Evolutionary conservation across 352 stramenopile species (phyloP), one percentile per base, ranked within the genome.

Genomic region (Globisporangium canariense): DNA sequence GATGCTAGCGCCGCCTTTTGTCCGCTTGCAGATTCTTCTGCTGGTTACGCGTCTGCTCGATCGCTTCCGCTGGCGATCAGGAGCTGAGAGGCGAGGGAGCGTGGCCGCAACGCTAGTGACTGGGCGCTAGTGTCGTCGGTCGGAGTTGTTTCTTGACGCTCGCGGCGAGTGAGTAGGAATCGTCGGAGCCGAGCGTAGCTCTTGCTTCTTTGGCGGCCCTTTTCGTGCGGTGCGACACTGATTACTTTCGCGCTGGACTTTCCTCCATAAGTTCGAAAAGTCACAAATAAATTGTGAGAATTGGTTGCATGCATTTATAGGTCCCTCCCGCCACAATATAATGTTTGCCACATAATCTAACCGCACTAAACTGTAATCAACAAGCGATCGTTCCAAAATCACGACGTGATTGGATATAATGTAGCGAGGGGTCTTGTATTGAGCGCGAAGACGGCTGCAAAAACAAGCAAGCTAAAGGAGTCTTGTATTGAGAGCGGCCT

Each of bases 401-500:
- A 28, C 25, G 25, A 28, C 25, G 25, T 28, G 25, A 28, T 28
- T 28, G 25, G 25, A 28, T 28, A 28, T 28, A 28, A 28, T 28
- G 25, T 28, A 28, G 2, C 25, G 25, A 28, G 25, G 25, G 25
- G 25, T 28, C 25, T 28, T 28, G 25, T 28, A 28, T 28, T 22
- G 28, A 77, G 79, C 77, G n/a, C 20, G 0, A 4, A 7, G 4
- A 2, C 20, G 53, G 72, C 71, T 60, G 66, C 72, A 79, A 80
- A 82, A 82, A 82, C 70, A 80, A 54, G 73, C 14, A 40, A 40
- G 9, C 22, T 2, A 61, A 14, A 51, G 28, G 38, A 30, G 55
- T 22, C 55, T 49, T 60, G 36, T 60, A 60, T 60, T 52, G n/a
- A 22, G 55, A 64, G 58, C 18, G 34, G 13, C 25, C 25, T 28